Percentiles rank a stretch among this genome's conserved stretches.
phyloP scores from a whole-genome alignment of 306 rosid species.

The Sophora flavescens region DNA sequence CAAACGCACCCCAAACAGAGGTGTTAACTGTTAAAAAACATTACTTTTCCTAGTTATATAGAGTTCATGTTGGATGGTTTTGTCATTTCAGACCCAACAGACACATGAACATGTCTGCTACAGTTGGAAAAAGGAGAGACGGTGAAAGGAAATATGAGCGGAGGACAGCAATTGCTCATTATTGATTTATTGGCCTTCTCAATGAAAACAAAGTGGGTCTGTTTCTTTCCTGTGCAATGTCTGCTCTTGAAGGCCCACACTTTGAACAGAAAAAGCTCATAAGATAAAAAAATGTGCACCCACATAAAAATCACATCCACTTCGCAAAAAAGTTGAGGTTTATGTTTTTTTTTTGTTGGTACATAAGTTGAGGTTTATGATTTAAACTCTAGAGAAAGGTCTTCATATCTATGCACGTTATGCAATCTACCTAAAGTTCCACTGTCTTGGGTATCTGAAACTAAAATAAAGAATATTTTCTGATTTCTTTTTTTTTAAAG shows the following conservation, averaged over 20 bases:
- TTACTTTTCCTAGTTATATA: too few species aligned
- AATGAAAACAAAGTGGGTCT: slow-evolving; percentile 51
- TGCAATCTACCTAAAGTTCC: slow-evolving; percentile 38
- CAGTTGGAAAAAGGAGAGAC: slow-evolving; percentile 53
- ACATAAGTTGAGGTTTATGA: slow-evolving; percentile 20
- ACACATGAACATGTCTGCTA: slow-evolving; percentile 66
- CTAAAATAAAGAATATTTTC: slow-evolving; percentile 52
- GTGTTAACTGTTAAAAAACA: too few species aligned
- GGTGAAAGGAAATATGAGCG: slow-evolving; percentile 37
- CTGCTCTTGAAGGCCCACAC: slow-evolving; percentile 55
- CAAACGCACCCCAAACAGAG: too few species aligned
- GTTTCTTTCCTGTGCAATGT: slow-evolving; percentile 45
- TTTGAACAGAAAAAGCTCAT: slow-evolving; percentile 52
- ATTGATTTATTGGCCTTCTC: slow-evolving; percentile 51
- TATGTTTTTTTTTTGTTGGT: slow-evolving; percentile 20
- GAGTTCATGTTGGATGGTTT: slow-evolving; percentile 45
- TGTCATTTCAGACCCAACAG: slow-evolving; percentile 69
- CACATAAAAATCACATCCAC: slow-evolving; percentile 50
- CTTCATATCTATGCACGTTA: slow-evolving; percentile 41
- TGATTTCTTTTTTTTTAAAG: too few species aligned
- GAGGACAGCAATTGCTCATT: slow-evolving; percentile 57
- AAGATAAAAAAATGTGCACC: slow-evolving; percentile 47
- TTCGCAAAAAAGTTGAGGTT: slow-evolving; percentile 24
- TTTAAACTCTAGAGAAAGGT: slow-evolving; percentile 36
- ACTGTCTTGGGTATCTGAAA: slow-evolving; percentile 44